Conservation (phyloP, 495 filamentous ascomycete genomes). For the Podospora pseudoanserina region DNA sequence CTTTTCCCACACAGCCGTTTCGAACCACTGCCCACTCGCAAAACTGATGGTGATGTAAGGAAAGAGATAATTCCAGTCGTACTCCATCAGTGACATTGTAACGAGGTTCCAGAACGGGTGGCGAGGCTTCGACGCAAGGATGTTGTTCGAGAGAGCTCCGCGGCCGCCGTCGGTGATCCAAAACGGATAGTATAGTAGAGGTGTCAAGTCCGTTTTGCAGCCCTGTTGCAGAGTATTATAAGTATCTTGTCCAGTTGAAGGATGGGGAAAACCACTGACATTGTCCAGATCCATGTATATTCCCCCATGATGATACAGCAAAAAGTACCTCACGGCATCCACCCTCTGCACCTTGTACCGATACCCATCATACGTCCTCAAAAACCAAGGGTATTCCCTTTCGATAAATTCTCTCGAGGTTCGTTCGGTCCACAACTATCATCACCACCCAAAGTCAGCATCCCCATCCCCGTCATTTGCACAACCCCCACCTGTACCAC, state of each 20-base stretch:
- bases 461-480: background rate
- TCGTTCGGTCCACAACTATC: slow-evolving; percentile 81
- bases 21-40: slow-evolving; percentile 77
- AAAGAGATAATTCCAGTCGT: slow-evolving; percentile 71
- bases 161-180: slow-evolving; percentile 79
- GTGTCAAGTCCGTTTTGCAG: slow-evolving; percentile 77
- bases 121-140: slow-evolving; percentile 73
- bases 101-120: slow-evolving; percentile 79
- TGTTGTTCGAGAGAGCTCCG: slow-evolving; percentile 87
- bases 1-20: slow-evolving; percentile 80
- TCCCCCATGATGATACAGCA: slow-evolving; percentile 78
- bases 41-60: slow-evolving; percentile 92
- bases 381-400: slow-evolving; percentile 78
- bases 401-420: slow-evolving; percentile 73
- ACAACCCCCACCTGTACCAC: background rate
- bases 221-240: slow-evolving; percentile 46
- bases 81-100: slow-evolving; percentile 65
- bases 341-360: slow-evolving; percentile 79
- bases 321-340: slow-evolving; percentile 83
- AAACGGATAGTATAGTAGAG: slow-evolving; percentile 73
- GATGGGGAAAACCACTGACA: slow-evolving; percentile 44
- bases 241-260: background rate
- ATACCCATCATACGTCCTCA: slow-evolving; percentile 78
- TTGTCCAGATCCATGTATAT: slow-evolving; percentile 90
- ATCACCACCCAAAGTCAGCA: background rate